These are phyloP conservation scores for Osmanthus fragrans DNA, from an alignment of 257 asterid species.

Conservation along the genomic window DNA sequence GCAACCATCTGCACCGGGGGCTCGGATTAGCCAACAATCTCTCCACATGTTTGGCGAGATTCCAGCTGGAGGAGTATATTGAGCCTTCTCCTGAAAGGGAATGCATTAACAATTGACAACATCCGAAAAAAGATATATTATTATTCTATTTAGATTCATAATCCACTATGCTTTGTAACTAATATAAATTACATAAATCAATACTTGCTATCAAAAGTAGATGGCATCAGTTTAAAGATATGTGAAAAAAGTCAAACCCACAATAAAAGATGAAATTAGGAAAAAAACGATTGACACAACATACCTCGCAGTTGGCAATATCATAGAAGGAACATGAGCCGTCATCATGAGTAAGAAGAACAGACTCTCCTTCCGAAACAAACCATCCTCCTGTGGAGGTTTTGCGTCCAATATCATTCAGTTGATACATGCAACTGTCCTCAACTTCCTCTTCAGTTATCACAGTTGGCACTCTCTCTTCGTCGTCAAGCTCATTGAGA, in stretches of 20 bases:
- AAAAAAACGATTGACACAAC: background rate
- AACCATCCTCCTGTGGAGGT: conserved; percentile 59
- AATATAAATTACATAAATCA: background rate
- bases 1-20: conserved; percentile 58
- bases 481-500: conserved; percentile 47
- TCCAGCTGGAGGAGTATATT: conserved; percentile 43
- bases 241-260: background rate
- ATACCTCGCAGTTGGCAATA: conserved; percentile 49
- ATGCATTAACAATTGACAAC: background rate
- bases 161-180: background rate
- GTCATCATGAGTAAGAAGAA: conserved; percentile 50
- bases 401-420: conserved; percentile 41
- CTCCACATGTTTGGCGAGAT: conserved; percentile 51
- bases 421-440: conserved; percentile 26
- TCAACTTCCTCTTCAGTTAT: conserved; percentile 39
- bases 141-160: background rate
- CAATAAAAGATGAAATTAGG: background rate
- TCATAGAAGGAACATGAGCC: conserved; percentile 55
- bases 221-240: background rate
- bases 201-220: background rate
- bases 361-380: conserved; percentile 59
- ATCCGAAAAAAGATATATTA: background rate
- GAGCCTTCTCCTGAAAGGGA: conserved; percentile 41
- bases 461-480: conserved; percentile 33
- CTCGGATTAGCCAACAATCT: conserved; percentile 61